phyloP scores from a whole-genome alignment of 495 filamentous ascomycete genomes.

The Penicillium silybi region DNA sequence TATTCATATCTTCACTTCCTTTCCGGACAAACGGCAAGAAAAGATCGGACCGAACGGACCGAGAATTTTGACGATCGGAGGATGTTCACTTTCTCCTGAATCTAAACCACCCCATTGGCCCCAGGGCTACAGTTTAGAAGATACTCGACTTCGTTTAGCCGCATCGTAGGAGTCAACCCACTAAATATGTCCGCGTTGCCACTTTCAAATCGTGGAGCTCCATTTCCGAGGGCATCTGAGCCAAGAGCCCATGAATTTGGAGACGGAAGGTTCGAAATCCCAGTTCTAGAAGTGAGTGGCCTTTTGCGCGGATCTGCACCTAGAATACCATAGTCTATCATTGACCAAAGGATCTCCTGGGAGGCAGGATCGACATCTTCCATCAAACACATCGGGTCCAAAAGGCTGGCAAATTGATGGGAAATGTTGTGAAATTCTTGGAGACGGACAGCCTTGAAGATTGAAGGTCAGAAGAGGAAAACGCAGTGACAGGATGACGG shows the following conservation, averaged over 20 bases:
- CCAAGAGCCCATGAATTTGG: slow-evolving; percentile 11
- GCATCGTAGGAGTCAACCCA: slow-evolving; percentile 11
- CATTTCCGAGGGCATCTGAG: slow-evolving; percentile 1
- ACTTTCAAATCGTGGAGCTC: background rate
- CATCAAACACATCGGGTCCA: slow-evolving; percentile 13
- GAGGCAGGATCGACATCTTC: slow-evolving; percentile 16
- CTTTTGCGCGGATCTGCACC: slow-evolving; percentile 10
- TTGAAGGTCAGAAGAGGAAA: background rate
- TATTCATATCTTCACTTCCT: background rate
- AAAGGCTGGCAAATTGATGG: slow-evolving; percentile 9
- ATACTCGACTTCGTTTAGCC: slow-evolving; percentile 19
- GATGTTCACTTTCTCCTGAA: background rate
- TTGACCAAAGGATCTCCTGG: slow-evolving; percentile 17
- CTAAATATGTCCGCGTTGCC: slow-evolving; percentile 6
- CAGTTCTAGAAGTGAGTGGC: slow-evolving; percentile 1
- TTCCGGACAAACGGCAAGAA: background rate
- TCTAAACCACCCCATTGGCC: slow-evolving; percentile 2
- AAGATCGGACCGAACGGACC: slow-evolving; percentile 12
- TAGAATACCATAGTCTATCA: slow-evolving; percentile 24
- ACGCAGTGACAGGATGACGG: too few species aligned
- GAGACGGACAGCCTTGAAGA: slow-evolving; percentile 12
- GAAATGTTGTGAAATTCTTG: slow-evolving; percentile 22
- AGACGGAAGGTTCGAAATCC: slow-evolving; percentile 8
- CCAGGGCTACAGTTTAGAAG: slow-evolving; percentile 16
- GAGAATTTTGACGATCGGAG: background rate